Evolutionary conservation across 257 asterid genomes (phyloP), one percentile per base, ranked within the genome.

Genomic region (Forsythia suspensa): DNA sequence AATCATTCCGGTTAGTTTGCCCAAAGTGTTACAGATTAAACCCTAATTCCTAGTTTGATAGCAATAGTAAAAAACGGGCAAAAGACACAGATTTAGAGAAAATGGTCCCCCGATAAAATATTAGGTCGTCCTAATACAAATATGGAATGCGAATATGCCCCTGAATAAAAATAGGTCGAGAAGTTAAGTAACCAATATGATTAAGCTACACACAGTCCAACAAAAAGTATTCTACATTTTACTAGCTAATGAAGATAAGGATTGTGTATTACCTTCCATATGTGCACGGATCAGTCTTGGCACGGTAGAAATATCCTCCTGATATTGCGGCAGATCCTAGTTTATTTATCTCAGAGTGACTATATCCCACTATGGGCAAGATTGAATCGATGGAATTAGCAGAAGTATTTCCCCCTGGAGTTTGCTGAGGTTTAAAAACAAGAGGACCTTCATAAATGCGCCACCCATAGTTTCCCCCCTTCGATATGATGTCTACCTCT

Each of bases 391-490:
- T 83, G 34, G 93, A 85, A 74, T 74, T 82, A 72, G 82, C 80
- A 12, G 92, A 90, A 66, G 94, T 85, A 77, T 91, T 91, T 18
- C 87, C 90, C 8, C 91, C 96, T 3, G 96, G 90, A 69, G 90
- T 81, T 77, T 75, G 79, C 24, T 87, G 85, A 63, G 93, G 80
- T 79, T 84, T 79, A 66, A 90, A 95, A 18, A 12, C 81, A 10
- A 82, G 59, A 57, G 95, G 94, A 34, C 98, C 98, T 86, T 95
- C 98, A 12, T 90, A 91, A 29, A 88, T 86, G 24, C 97, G 88
- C 98, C 98, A 95, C 3, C 98, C 98, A 34, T 91, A 95, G 80
- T 95, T 95, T 76, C 98, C 98, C 1, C 98, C 98, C 89, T 93
- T 93, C 1, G 94, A 83, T 76, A 93, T 90, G 82, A 95, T 72